Percentiles rank a stretch among this genome's conserved stretches.
Evolutionary conservation across 2,329 filamentous ascomycete species (phyloP).

Genomic region (Parascedosporium putredinis): DNA sequence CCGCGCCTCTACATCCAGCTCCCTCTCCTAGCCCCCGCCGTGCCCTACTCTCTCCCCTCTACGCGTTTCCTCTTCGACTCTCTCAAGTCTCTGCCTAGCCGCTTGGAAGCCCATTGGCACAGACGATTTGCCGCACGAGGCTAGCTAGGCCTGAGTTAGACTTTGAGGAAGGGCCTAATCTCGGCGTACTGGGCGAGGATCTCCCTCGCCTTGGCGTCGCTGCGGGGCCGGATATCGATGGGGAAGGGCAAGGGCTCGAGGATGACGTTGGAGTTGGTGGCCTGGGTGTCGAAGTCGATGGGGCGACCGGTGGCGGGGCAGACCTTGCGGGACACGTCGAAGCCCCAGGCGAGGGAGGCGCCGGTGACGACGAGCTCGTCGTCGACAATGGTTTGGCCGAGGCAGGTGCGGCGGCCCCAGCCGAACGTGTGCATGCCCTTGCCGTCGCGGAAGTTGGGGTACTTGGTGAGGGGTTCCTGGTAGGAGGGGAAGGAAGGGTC

Average conservation of each 20-base stretch:
- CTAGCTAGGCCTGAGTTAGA: no score
- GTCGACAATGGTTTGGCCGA: constrained; percentile 52
- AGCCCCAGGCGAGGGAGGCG: constrained; percentile 38
- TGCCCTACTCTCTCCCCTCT: no score
- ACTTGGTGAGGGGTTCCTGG: constrained; percentile 52
- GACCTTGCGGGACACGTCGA: constrained; percentile 29
- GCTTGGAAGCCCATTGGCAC: no score
- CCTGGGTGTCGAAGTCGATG: constrained; percentile 36
- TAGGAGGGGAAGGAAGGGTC: constrained; percentile 53
- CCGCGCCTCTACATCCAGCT: no score
- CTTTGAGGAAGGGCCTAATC: constrained; percentile 20
- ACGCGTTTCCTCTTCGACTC: no score
- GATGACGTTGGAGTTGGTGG: constrained; percentile 42
- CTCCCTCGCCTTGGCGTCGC: constrained; percentile 23
- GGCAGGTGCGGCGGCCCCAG: constrained; percentile 51
- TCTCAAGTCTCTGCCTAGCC: no score
- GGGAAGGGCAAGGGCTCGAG: constrained; percentile 38
- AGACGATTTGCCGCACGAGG: no score
- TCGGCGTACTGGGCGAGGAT: constrained; percentile 27
- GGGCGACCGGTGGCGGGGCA: constrained; percentile 30
- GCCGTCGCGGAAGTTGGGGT: constrained; percentile 50
- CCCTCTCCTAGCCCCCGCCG: no score
- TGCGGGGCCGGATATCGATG: constrained; percentile 32
- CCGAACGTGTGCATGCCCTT: constrained; percentile 53
- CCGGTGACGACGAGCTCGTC: constrained; percentile 44